These are phyloP conservation scores for Leptodontidium sp. DNA, from an alignment of 2,329 filamentous ascomycete genomes.

Conservation along the genomic window DNA sequence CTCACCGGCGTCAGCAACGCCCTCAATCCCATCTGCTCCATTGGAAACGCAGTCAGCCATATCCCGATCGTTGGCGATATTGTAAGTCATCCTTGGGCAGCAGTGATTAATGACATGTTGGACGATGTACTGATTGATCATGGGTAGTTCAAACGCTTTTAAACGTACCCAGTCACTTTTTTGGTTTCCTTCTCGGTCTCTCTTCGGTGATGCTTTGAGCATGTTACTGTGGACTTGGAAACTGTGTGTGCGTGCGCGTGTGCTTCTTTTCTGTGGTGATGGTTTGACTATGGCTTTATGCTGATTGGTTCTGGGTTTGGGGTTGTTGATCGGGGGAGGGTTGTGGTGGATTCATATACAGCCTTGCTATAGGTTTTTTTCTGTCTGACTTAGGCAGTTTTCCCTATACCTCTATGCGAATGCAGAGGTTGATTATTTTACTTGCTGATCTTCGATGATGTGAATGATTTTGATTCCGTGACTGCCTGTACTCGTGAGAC, in stretches of 20 bases:
- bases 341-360: background rate
- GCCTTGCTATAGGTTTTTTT: slow-evolving; percentile 22
- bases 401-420: slow-evolving; percentile 21
- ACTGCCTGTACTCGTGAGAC: no score
- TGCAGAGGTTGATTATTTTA: slow-evolving; percentile 17
- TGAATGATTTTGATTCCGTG: no score
- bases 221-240: background rate
- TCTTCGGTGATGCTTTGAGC: background rate
- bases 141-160: no score
- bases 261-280: no score
- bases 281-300: no score
- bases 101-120: no score
- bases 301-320: background rate
- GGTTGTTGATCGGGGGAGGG: background rate
- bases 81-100: background rate
- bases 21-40: slow-evolving; percentile 10
- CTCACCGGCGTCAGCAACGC: background rate
- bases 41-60: background rate
- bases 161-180: no score
- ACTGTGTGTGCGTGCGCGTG: no score
- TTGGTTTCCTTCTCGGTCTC: no score
- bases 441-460: background rate
- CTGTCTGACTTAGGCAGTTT: slow-evolving; percentile 18
- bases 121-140: no score
- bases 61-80: background rate